These are phyloP conservation scores for Paecilomyces sp. DNA, from an alignment of 2,329 filamentous ascomycete genomes.

Conservation along the genomic window DNA sequence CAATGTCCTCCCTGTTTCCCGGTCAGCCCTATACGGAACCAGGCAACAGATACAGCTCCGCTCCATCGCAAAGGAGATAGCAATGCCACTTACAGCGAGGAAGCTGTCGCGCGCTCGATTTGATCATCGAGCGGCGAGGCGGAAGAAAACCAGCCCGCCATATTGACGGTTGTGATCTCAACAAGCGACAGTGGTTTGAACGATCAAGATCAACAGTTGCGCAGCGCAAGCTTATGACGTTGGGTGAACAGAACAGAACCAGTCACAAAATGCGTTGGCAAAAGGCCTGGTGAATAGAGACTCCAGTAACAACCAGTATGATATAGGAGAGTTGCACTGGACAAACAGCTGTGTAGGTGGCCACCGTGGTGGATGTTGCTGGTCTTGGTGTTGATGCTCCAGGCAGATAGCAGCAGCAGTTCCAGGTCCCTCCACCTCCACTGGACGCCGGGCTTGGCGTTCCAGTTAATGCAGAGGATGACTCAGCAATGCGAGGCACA, in stretches of 20 bases:
- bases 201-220: neutral
- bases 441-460: neutral
- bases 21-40: neutral
- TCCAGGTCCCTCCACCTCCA: neutral
- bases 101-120: conserved; percentile 89
- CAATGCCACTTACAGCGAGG: conserved; percentile 65
- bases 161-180: conserved; percentile 45
- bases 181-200: neutral
- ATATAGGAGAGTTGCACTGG: neutral
- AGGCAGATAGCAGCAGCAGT: neutral
- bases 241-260: neutral
- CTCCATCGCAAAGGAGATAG: conserved; percentile 10
- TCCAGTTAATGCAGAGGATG: neutral
- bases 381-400: neutral
- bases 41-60: neutral
- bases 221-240: neutral
- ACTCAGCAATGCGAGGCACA: neutral
- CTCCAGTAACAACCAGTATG: neutral
- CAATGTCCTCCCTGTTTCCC: conserved; percentile 74
- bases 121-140: conserved; percentile 93
- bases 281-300: neutral
- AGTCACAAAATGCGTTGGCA: neutral
- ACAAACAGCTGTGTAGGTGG: neutral
- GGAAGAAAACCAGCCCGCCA: conserved; percentile 96
- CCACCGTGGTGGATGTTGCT: neutral